Base-by-base conservation (phyloP, 768 basidiomycete genomes). In the Trametes cingulata region DNA sequence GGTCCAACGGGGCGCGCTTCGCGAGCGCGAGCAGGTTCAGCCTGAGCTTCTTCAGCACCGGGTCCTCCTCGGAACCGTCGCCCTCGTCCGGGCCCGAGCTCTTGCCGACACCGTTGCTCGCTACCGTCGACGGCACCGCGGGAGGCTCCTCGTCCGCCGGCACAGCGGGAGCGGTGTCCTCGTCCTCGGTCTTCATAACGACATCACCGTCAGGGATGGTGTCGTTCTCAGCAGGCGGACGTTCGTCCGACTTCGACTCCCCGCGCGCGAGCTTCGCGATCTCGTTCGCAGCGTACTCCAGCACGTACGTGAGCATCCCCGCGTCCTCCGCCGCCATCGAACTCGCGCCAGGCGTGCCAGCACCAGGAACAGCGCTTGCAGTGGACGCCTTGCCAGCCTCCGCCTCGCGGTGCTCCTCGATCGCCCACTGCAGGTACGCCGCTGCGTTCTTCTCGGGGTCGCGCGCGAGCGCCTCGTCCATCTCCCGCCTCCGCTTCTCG, bases 1-100 rank as follows among this genome's bases (percentile, higher is more conserved):
- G 84, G 65, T 90, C 87, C 61, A 91, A 68, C 1, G 91, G 91
- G 10, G 89, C 89, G 6, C 89, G 81, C 68, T 91, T 90, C 57
- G 88, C 87, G 35, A 93, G 77, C 1, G 90, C 89, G 25, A 93
- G 78, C 27, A 93, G 76, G 68, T 90, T 91, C 63, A 92, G 75
- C 39, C 90, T 80, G 49, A 91, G 74, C 53, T 85, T 80, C 54
- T 81, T 80, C 66, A 85, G 48, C 17, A 76, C 64, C 2, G 80
- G 76, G 56, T 86, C 82, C 68, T 87, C 87, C 19, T 36, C 56
- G 12, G 22, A 36, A 13, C 17, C 24, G 50, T 53, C 66, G 51
- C 10, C 50, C 13, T 52, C 50, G 22, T 42, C 49, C 65, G 40
- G 50, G 5, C 25, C 39, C 39, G 13, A 4, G 10, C 41, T 17